phyloP scores from a whole-genome alignment of 768 basidiomycete genomes.

The Galerina marginata region DNA sequence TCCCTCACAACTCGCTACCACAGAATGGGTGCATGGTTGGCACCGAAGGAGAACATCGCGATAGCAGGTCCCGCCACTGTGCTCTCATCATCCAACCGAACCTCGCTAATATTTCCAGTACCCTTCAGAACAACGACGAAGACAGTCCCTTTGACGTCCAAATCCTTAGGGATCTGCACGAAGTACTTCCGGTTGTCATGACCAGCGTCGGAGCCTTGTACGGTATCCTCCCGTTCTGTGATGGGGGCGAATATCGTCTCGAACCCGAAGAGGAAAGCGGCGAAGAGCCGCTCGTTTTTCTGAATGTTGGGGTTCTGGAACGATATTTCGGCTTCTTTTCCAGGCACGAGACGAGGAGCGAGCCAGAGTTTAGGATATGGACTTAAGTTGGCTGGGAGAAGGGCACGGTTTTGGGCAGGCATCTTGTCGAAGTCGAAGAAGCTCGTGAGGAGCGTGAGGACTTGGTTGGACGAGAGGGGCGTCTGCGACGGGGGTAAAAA shows the following conservation, averaged over 20 bases:
- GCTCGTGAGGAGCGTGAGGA: conserved; percentile 42
- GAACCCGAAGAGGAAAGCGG: conserved; percentile 57
- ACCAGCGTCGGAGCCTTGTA: background rate
- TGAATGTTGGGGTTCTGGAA: conserved; percentile 24
- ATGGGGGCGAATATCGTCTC: conserved; percentile 46
- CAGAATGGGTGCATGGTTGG: background rate
- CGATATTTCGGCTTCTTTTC: conserved; percentile 25
- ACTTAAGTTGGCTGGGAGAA: conserved; percentile 35
- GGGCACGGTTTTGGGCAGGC: conserved; percentile 54
- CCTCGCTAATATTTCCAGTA: conserved; percentile 22
- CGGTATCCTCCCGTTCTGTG: conserved; percentile 16
- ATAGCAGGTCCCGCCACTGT: conserved; percentile 65
- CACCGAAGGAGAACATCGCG: conserved; percentile 43
- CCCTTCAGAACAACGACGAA: conserved; percentile 54
- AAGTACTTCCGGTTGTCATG: conserved; percentile 16
- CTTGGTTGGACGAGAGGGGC: conserved; percentile 45
- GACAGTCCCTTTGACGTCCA: conserved; percentile 47
- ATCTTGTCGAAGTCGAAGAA: conserved; percentile 62
- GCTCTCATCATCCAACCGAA: conserved; percentile 41
- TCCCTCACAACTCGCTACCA: too few relatives aligned
- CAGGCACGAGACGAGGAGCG: conserved; percentile 27
- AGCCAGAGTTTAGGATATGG: conserved; percentile 29
- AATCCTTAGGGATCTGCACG: conserved; percentile 44
- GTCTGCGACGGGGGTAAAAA: conserved; percentile 29
- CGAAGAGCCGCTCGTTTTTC: conserved; percentile 36